These are phyloP conservation scores for Acacia confusa DNA, from an alignment of 306 rosid species.

Conservation along the genomic window DNA sequence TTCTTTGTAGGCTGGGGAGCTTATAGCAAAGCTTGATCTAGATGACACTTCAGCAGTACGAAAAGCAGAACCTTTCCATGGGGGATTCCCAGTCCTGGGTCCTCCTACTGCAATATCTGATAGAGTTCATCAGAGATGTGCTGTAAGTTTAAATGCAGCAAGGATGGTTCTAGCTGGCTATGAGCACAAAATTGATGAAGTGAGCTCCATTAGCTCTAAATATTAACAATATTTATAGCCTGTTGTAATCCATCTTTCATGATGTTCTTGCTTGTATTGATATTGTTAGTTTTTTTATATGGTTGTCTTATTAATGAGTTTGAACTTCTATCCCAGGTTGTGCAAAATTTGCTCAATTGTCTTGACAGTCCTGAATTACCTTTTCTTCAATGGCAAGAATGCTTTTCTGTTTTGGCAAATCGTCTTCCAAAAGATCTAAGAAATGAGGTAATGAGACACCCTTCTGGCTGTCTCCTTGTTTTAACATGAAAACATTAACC, in stretches of 20 bases:
- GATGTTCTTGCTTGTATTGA: neutral
- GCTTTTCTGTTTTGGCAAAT: conserved; percentile 86
- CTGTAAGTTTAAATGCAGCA: conserved; percentile 84
- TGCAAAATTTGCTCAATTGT: conserved; percentile 86
- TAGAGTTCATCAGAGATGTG: conserved; percentile 95
- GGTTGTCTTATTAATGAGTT: conserved; percentile 31
- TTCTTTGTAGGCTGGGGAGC: conserved; percentile 82
- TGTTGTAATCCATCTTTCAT: neutral
- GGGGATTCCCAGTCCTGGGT: conserved; percentile 85
- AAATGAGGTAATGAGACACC: conserved; percentile 56
- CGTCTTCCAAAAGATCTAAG: conserved; percentile 95
- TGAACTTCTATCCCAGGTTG: conserved; percentile 62
- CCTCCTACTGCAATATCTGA: conserved; percentile 91
- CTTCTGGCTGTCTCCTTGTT: conserved; percentile 23
- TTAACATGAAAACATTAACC: conserved; percentile 27
- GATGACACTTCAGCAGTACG: conserved; percentile 98
- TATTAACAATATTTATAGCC: conserved; percentile 1
- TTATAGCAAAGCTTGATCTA: conserved; percentile 89
- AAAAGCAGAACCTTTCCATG: conserved; percentile 88
- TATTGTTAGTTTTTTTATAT: conserved; percentile 8
- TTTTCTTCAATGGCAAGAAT: conserved; percentile 99
- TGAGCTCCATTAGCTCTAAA: conserved; percentile 41
- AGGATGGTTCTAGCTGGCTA: conserved; percentile 95
- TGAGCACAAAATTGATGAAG: conserved; percentile 91
- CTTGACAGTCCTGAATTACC: conserved; percentile 98